Conservation (phyloP, 1,139 yeast species). For the Hansenula anomala region DNA sequence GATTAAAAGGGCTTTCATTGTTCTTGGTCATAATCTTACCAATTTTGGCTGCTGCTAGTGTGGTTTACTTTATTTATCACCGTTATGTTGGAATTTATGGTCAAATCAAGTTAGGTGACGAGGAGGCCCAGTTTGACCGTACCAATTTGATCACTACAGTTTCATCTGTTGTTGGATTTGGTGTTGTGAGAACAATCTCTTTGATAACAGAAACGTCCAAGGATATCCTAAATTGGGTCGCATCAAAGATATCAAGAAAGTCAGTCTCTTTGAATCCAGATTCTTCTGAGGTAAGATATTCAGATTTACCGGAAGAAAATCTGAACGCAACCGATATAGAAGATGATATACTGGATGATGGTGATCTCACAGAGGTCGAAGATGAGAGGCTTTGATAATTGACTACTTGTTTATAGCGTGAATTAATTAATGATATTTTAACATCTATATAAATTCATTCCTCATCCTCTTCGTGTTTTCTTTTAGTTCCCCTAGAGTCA, state of each 20-base stretch:
- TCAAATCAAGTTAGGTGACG: conserved; percentile 79
- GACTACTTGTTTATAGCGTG: neutral
- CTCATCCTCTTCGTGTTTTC: conserved; percentile 8
- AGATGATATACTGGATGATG: conserved; percentile 19
- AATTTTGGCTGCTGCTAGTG: conserved; percentile 45
- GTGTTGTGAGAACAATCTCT: conserved; percentile 20
- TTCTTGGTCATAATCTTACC: conserved; percentile 37
- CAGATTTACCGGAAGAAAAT: conserved; percentile 4
- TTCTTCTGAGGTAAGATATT: conserved; percentile 1
- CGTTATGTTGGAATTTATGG: conserved; percentile 78
- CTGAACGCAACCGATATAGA: conserved; percentile 14
- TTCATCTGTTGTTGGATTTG: conserved; percentile 16
- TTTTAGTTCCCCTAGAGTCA: conserved; percentile 15
- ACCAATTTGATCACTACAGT: conserved; percentile 38
- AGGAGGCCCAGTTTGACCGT: conserved; percentile 56
- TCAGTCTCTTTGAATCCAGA: conserved; percentile 11
- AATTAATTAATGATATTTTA: too few relatives aligned
- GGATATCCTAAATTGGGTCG: neutral
- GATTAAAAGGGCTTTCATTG: conserved; percentile 31
- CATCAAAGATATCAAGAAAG: conserved; percentile 5
- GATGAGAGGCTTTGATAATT: conserved; percentile 5
- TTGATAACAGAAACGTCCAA: conserved; percentile 1
- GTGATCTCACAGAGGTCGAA: conserved; percentile 23
- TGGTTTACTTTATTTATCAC: conserved; percentile 71
- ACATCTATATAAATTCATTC: too few relatives aligned